phyloP scores from a whole-genome alignment of 768 basidiomycete genomes.

The Boletellus ananiceps region DNA sequence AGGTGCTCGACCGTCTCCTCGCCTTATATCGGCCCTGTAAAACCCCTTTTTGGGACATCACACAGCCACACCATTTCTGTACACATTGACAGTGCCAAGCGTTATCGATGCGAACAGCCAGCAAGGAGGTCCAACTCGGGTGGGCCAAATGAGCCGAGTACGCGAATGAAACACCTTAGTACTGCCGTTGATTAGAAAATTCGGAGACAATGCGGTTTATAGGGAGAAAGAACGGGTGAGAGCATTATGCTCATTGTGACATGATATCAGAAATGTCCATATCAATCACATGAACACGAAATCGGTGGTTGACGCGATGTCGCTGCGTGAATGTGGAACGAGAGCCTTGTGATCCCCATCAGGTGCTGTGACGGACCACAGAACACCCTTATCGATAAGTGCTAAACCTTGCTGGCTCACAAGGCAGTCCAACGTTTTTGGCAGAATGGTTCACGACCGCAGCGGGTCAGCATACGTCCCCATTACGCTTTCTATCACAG shows the following conservation, averaged over 20 bases:
- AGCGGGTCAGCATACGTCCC: slow-evolving; percentile 4
- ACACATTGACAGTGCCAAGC: not conserved
- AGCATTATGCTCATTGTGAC: not conserved
- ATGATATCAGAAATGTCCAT: not conserved
- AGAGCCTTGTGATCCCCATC: too few species aligned
- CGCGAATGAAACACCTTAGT: not conserved
- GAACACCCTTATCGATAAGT: not conserved
- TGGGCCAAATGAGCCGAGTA: not conserved
- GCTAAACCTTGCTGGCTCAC: not conserved
- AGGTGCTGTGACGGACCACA: too few species aligned
- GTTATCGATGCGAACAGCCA: not conserved
- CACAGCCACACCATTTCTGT: slow-evolving; percentile 15
- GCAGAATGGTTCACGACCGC: not conserved
- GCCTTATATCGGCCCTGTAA: slow-evolving; percentile 15
- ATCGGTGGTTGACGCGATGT: too few species aligned
- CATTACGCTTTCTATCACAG: too few species aligned
- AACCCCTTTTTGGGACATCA: slow-evolving; percentile 13
- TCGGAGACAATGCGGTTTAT: slow-evolving; percentile 24
- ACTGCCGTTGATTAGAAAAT: not conserved
- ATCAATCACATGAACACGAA: not conserved
- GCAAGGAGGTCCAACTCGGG: not conserved
- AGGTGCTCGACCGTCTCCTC: not conserved
- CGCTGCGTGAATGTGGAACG: too few species aligned
- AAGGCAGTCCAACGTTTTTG: not conserved
- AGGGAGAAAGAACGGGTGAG: slow-evolving; percentile 25